Evolutionary conservation across 2,329 filamentous ascomycete genomes (phyloP), one percentile per base, ranked within the genome.

Genomic region (Fusarium marasasianum): DNA sequence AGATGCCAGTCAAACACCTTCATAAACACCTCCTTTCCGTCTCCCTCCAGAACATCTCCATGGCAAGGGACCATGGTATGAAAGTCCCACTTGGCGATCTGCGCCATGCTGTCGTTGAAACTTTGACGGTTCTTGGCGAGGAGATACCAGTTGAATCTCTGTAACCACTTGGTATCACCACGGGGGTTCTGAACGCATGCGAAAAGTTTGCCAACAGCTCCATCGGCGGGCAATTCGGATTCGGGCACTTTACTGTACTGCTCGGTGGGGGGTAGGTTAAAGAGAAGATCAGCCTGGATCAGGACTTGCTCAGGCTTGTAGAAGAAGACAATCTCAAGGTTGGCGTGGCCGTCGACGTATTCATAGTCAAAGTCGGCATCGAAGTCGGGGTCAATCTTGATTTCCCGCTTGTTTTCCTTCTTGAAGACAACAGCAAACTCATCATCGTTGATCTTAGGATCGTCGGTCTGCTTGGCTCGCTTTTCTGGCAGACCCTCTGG

Each of bases 201-300:
- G 72, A 88, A 88, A 13, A 88, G 50, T 77, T 80, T 82, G 63
- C 84, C 84, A 8, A 85, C 50, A 18, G 87, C 64, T 37, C 84
- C 83, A 26, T 81, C 68, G 43, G 73, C 66, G 35, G 80, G 75
- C 22, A 72, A 69, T 59, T 83, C 78, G 13, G 74, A 71, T 35
- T 79, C 78, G n/a, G 69, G 91, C 89, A 78, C 83, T 85, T 84
- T 93, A 88, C 73, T 97, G 83, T 94, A 98, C 84, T 98, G 96
- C 84, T 99, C 96, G 1, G 85, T 90, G 1, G 94, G 90, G 0
- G 96, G 96, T 40, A 98, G 84, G 82, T 98, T 98, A 87, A 98
- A 98, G 74, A 98, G 81, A 47, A 98, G 83, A 82, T 99, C 96
- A 11, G 95, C 96, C 84, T 98, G 86, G 79, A 99, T 95, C 50